Percentiles rank a stretch among this genome's conserved stretches.
Conservation (phyloP, 2,329 filamentous ascomycete genomes). For the Cryphonectria radicalis region DNA sequence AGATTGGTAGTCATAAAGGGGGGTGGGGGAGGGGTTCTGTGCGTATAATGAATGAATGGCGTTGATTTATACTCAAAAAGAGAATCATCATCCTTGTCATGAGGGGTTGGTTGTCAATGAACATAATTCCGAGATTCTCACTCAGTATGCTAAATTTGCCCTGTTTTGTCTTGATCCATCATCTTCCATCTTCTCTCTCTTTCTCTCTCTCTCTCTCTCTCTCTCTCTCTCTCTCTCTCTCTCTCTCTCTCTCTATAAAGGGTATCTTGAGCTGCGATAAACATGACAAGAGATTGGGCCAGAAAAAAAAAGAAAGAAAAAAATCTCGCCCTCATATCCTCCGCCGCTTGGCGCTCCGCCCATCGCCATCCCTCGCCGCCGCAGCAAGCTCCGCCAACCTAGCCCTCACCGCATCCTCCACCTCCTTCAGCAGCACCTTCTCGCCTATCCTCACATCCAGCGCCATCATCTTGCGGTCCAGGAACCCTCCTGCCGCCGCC, state of each 20-base stretch:
- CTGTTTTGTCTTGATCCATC: not conserved
- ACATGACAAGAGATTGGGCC: not conserved
- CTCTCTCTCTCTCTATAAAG: not conserved
- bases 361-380: slow-evolving; percentile 30
- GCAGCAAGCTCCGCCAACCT: slow-evolving; percentile 29
- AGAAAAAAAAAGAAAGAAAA: not conserved
- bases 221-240: not conserved
- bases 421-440: slow-evolving; percentile 40
- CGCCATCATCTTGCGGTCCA: slow-evolving; percentile 35
- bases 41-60: slow-evolving; percentile 12
- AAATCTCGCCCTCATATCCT: slow-evolving; percentile 22
- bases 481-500: not conserved
- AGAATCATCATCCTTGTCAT: not conserved
- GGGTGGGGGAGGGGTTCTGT: not conserved
- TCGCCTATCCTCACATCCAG: slow-evolving; percentile 43
- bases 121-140: not conserved
- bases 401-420: slow-evolving; percentile 32
- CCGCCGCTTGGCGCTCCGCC: slow-evolving; percentile 35
- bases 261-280: slow-evolving; percentile 23
- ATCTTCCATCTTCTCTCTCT: not conserved
- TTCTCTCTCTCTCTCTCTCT: not conserved
- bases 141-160: not conserved
- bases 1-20: slow-evolving; percentile 7
- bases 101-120: not conserved
- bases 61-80: slow-evolving; percentile 1